Base-by-base conservation (phyloP, 208 protist species). In the Leishmania amazonensis region DNA sequence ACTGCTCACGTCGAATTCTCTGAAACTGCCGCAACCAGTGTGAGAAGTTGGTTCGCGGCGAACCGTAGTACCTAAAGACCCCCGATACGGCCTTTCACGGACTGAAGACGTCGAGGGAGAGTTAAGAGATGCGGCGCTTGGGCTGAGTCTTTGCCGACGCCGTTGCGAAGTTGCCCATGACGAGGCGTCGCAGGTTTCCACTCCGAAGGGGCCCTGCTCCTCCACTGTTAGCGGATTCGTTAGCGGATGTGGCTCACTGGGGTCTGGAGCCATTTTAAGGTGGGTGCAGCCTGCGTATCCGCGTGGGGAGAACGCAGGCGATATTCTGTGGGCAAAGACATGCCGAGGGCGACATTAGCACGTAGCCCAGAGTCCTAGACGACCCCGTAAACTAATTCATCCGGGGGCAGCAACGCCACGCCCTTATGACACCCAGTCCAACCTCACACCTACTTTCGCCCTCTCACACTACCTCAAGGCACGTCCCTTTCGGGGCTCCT, bases 381-480 rank as follows among this genome's bases (percentile, higher is more conserved):
- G 75, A 84, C 40, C 65, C 81, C 2, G 67, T 76, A 21, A 71
- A 80, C 49, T 84, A 80, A 19, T 35, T 84, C n/a, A 80, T 75
- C 60, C 81, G 68, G 19, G 75, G 76, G 68, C 49, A 64, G 38
- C 64, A 80, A 51, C 78, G 54, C 42, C 9, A 54, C 19, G 75
- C 75, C n/a, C 68, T 75, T 1, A 57, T 71, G 9, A 68, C 45
- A 45, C 67, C 53, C 7, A 58, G 81, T 42, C 81, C 80, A 24
- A 75, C 75, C 13, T 9, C 57, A 8, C 51, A 49, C 3, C 53
- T 84, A 19, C 17, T 38, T 0, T 17, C 28, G 0, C 57, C 76
- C 17, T 84, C 75, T 28, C 35, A 80, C 54, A 45, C 74, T 51
- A 57, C 21, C 67, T 84, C 67, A 15, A 75, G 57, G 67, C 0